Percentiles rank a stretch among this genome's conserved stretches.
These are phyloP conservation scores for Solanum hybrid DNA, from an alignment of 305 asterid genomes.

Conservation along the genomic window DNA sequence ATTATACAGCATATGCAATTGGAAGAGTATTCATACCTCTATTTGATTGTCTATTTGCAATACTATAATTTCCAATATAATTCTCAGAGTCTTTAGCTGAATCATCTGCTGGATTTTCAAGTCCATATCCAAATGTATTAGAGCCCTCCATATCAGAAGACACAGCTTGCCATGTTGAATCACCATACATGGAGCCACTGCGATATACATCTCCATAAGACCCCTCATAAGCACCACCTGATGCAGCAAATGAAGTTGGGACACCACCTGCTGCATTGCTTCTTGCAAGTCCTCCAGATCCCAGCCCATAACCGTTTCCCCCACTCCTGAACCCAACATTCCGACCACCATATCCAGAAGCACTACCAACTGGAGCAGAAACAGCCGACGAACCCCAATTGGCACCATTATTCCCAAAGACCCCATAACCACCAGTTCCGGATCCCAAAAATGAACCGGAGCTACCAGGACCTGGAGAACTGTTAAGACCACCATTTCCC, in stretches of 20 bases:
- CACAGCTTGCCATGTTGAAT: constrained; percentile 69
- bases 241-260: constrained; percentile 42
- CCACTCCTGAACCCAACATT: constrained; percentile 54
- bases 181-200: constrained; percentile 57
- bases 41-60: constrained; percentile 70
- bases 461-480: constrained; percentile 40
- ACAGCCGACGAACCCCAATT: constrained; percentile 57
- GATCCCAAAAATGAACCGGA: constrained; percentile 64
- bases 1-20: background rate
- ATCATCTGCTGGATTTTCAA: constrained; percentile 49
- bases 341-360: constrained; percentile 41
- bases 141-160: constrained; percentile 53
- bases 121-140: constrained; percentile 65
- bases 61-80: constrained; percentile 59
- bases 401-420: constrained; percentile 53
- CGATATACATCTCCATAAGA: constrained; percentile 66
- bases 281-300: constrained; percentile 69
- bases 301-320: constrained; percentile 52
- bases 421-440: constrained; percentile 64
- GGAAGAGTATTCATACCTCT: constrained; percentile 50
- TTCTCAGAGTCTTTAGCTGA: constrained; percentile 61
- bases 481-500: constrained; percentile 55
- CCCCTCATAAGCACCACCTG: constrained; percentile 59
- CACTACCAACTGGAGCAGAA: constrained; percentile 45
- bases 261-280: constrained; percentile 42